Evolutionary conservation across 2,329 filamentous ascomycete species (phyloP).

Genomic region (Nemania sp.): DNA sequence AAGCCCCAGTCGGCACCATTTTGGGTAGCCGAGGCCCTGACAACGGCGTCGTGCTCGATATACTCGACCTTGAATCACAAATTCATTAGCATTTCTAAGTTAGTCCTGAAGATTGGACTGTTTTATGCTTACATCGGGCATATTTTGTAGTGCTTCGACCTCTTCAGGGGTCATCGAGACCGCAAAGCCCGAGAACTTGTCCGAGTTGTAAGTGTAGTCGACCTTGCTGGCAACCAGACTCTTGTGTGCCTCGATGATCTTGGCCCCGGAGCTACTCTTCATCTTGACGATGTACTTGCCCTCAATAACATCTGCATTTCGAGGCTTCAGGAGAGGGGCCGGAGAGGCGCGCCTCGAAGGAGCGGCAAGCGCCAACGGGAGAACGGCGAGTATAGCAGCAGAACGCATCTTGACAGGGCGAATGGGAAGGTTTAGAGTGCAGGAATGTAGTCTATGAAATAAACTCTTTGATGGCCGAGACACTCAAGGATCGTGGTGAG

Average conservation of each 20-base stretch:
- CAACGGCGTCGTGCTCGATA: constrained; percentile 40
- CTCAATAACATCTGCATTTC: constrained; percentile 35
- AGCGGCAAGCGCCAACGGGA: constrained; percentile 39
- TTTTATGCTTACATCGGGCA: constrained; percentile 43
- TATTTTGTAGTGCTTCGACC: constrained; percentile 45
- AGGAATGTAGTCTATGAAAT: constrained; percentile 11
- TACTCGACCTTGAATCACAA: constrained; percentile 36
- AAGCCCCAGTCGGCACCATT: constrained; percentile 48
- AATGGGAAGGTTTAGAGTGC: constrained; percentile 7
- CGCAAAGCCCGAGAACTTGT: constrained; percentile 47
- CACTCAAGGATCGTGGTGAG: constrained; percentile 12
- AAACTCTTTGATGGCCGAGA: constrained; percentile 15
- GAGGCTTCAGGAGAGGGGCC: constrained; percentile 37
- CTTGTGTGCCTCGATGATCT: constrained; percentile 39
- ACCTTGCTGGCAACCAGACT: constrained; percentile 35
- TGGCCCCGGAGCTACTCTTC: constrained; percentile 39
- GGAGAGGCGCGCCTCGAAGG: constrained; percentile 36
- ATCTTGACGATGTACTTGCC: constrained; percentile 52
- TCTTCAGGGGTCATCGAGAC: constrained; percentile 48
- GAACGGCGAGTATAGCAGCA: constrained; percentile 31
- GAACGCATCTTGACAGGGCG: constrained; percentile 35
- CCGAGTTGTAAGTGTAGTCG: constrained; percentile 39
- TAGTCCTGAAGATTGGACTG: too few species aligned
- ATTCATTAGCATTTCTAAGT: constrained; percentile 7
- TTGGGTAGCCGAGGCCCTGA: constrained; percentile 34